phyloP scores from a whole-genome alignment of 805 yeast species.

The Debaryomyces maramus region DNA sequence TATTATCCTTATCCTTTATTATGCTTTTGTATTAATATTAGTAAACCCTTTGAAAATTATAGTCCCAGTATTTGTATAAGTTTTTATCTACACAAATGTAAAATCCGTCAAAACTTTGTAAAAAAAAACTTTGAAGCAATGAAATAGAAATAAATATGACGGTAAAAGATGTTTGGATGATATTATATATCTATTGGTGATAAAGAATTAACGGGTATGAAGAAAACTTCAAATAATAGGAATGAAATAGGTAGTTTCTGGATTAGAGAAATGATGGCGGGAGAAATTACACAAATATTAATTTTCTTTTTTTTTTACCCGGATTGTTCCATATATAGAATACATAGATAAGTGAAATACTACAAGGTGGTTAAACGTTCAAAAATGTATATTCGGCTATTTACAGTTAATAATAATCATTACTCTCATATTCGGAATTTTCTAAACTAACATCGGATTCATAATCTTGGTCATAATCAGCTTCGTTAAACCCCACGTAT shows the following conservation, averaged over 20 bases:
- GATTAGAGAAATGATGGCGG: constrained; percentile 1
- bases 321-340: neutral
- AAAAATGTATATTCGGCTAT: constrained; percentile 1
- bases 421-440: constrained; percentile 39
- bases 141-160: constrained; percentile 2
- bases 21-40: neutral
- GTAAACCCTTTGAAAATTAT: neutral
- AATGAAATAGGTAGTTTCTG: too few species aligned
- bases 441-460: constrained; percentile 27
- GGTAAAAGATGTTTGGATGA: neutral
- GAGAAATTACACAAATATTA: neutral
- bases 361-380: too few species aligned
- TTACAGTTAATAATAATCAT: constrained; percentile 37
- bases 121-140: neutral
- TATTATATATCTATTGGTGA: neutral
- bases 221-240: neutral
- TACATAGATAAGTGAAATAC: neutral
- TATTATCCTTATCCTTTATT: too few species aligned
- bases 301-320: constrained; percentile 1
- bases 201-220: neutral
- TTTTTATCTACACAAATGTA: neutral
- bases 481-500: constrained; percentile 45
- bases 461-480: constrained; percentile 44
- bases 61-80: neutral
- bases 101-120: neutral